Conservation (phyloP, 768 basidiomycete genomes). For the Leccinellum rugosiceps region DNA sequence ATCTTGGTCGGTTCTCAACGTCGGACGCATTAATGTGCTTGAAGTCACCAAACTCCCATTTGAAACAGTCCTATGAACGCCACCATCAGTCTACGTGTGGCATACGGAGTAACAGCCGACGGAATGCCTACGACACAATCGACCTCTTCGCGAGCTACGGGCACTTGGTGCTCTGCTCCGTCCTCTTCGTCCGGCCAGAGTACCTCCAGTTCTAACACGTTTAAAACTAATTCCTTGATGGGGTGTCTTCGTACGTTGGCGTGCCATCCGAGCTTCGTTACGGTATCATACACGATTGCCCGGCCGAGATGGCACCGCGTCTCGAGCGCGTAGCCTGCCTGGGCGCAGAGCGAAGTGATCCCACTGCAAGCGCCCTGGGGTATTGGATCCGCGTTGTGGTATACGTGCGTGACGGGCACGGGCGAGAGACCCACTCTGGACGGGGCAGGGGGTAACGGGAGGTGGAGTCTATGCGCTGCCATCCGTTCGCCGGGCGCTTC, state of each 20-base stretch:
- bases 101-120: neutral
- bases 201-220: conserved; percentile 47
- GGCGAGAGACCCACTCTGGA: conserved; percentile 10
- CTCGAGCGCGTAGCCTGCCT: conserved; percentile 66
- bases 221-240: conserved; percentile 52
- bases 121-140: conserved; percentile 55
- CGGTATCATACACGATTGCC: conserved; percentile 66
- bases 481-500: conserved; percentile 65
- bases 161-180: conserved; percentile 47
- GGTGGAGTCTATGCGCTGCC: conserved; percentile 57
- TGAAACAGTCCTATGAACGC: conserved; percentile 63
- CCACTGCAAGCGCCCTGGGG: conserved; percentile 58
- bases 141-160: conserved; percentile 53
- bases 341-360: conserved; percentile 48
- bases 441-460: conserved; percentile 47
- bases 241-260: conserved; percentile 54
- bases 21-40: conserved; percentile 17
- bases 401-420: conserved; percentile 46
- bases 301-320: conserved; percentile 61
- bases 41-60: conserved; percentile 68
- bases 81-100: neutral
- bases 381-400: conserved; percentile 71
- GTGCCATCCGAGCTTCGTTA: conserved; percentile 58
- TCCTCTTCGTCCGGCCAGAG: conserved; percentile 37
- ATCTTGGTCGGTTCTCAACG: neutral